These are phyloP conservation scores for Colletotrichum agaves DNA, from an alignment of 2,329 filamentous ascomycete species.

Conservation along the genomic window DNA sequence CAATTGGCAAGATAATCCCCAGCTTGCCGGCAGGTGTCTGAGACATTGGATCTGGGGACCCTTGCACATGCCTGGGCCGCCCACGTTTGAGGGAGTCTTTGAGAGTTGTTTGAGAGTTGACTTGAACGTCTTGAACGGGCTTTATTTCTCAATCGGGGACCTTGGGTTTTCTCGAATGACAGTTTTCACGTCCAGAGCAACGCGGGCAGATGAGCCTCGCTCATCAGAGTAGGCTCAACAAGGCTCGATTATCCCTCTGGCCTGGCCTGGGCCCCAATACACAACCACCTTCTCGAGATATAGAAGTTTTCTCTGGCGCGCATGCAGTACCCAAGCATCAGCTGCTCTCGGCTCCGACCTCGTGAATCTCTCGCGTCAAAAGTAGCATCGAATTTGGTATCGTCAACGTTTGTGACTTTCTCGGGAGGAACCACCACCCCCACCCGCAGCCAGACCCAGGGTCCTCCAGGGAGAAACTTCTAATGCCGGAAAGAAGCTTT, in stretches of 20 bases:
- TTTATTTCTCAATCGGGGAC: neutral
- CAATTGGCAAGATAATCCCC: neutral
- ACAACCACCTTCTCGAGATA: too few relatives aligned
- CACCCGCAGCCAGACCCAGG: constrained; percentile 8
- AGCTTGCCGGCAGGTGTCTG: constrained; percentile 15
- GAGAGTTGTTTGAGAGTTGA: neutral
- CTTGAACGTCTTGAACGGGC: neutral
- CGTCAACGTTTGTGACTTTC: neutral
- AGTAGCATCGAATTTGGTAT: neutral
- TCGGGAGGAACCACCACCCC: neutral
- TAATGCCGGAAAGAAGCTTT: constrained; percentile 31
- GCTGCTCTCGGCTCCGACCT: neutral
- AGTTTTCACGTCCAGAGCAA: too few relatives aligned
- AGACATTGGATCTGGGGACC: constrained; percentile 5
- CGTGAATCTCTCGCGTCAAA: neutral
- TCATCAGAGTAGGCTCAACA: too few relatives aligned
- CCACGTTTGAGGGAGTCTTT: neutral
- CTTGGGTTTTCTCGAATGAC: too few relatives aligned
- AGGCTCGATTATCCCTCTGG: too few relatives aligned
- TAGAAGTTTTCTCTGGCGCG: too few relatives aligned
- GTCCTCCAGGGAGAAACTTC: constrained; percentile 16
- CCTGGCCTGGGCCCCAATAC: too few relatives aligned
- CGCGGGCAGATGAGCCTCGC: too few relatives aligned
- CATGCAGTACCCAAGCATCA: neutral
- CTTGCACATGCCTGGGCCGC: neutral